Conservation (phyloP, 2,329 filamentous ascomycete species). For the Thielaviopsis ethacetica region DNA sequence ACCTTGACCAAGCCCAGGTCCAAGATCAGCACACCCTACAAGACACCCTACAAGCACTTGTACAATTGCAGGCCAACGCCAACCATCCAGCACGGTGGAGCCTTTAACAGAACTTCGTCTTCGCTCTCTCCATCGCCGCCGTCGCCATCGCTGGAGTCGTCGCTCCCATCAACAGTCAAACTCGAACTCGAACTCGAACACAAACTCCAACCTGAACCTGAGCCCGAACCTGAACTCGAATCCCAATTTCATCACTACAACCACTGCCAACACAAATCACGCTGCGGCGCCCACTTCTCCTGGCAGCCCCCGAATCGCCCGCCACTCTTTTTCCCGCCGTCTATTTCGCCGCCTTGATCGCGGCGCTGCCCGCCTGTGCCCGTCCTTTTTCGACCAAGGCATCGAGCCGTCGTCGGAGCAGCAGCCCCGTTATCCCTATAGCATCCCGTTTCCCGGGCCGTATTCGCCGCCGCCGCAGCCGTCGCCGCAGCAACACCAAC, state of each 20-base stretch:
- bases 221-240: neutral
- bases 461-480: neutral
- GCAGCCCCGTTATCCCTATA: neutral
- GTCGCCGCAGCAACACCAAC: neutral
- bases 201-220: too few relatives aligned
- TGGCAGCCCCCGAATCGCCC: neutral
- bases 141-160: neutral
- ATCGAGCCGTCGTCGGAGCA: neutral
- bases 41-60: too few relatives aligned
- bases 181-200: too few relatives aligned
- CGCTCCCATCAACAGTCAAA: too few relatives aligned
- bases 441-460: neutral
- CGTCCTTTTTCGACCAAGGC: neutral
- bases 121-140: neutral
- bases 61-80: neutral
- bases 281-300: neutral
- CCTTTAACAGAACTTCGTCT: neutral
- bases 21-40: too few relatives aligned
- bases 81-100: neutral
- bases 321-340: conserved; percentile 5
- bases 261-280: neutral
- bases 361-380: conserved; percentile 7
- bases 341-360: conserved; percentile 8
- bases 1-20: too few relatives aligned
- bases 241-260: neutral